Conservation (phyloP, 331 rosid genomes). For the Rosa hybrid region DNA sequence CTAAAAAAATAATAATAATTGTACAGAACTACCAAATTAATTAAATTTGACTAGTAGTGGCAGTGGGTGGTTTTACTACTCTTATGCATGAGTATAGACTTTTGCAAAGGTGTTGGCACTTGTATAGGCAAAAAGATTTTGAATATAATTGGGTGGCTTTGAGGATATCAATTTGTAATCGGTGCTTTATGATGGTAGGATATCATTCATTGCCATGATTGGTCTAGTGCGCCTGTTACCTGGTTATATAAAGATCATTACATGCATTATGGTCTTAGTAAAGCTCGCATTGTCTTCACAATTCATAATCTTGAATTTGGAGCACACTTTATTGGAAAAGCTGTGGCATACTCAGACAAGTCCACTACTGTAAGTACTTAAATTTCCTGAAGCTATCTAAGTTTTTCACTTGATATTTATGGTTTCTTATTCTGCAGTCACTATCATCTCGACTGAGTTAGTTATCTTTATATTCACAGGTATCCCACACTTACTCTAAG, state of each 20-base stretch:
- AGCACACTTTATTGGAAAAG: slow-evolving; percentile 55
- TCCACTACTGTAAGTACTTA: slow-evolving; percentile 70
- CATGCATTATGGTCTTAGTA: slow-evolving; percentile 54
- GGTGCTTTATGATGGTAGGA: slow-evolving; percentile 50
- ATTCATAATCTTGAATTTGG: slow-evolving; percentile 92
- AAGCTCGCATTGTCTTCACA: slow-evolving; percentile 76
- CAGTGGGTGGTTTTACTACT: background rate
- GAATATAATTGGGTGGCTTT: background rate
- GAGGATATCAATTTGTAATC: background rate
- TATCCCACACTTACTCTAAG: slow-evolving; percentile 64
- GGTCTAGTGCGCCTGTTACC: slow-evolving; percentile 92
- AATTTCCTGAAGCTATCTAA: slow-evolving; percentile 18
- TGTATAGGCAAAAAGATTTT: background rate
- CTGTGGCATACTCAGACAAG: slow-evolving; percentile 62
- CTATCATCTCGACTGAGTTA: slow-evolving; percentile 9
- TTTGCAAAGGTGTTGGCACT: background rate
- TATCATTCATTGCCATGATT: slow-evolving; percentile 89
- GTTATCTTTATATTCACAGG: slow-evolving; percentile 46
- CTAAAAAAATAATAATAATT: background rate
- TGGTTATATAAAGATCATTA: slow-evolving; percentile 83
- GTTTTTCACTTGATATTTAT: slow-evolving; percentile 10
- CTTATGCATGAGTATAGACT: background rate
- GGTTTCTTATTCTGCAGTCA: background rate
- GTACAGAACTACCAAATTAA: background rate
- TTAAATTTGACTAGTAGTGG: background rate